phyloP scores from a whole-genome alignment of 176 grass and related monocot genomes.

The Ensete glaucum region DNA sequence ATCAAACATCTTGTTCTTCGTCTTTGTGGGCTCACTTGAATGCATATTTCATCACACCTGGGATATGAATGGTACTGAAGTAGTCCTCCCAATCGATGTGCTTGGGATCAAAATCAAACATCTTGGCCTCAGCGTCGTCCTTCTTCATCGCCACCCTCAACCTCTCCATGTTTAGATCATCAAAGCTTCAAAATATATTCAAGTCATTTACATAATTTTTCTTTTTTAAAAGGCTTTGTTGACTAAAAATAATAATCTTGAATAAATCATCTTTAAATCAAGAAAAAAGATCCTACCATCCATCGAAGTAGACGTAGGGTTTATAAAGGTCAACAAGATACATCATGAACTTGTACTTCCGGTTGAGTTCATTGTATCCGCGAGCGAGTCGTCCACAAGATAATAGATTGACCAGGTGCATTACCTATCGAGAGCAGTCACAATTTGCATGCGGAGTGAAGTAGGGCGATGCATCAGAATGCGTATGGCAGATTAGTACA shows the following conservation, averaged over 20 bases:
- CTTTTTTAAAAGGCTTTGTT: too few relatives aligned
- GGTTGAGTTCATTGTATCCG: constrained; percentile 15
- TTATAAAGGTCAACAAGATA: constrained; percentile 54
- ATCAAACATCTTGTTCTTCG: too few relatives aligned
- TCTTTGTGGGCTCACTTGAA: constrained; percentile 9
- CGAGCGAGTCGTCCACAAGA: not conserved
- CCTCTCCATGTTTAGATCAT: constrained; percentile 30
- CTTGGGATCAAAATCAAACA: constrained; percentile 29
- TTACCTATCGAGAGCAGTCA: constrained; percentile 11
- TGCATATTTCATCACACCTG: constrained; percentile 22
- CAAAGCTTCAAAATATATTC: constrained; percentile 22
- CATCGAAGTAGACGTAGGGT: constrained; percentile 52
- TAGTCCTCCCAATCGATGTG: constrained; percentile 28
- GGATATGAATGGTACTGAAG: constrained; percentile 22
- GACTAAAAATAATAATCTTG: not conserved
- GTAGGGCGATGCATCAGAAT: too few relatives aligned
- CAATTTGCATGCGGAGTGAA: too few relatives aligned
- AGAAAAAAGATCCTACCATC: constrained; percentile 19
- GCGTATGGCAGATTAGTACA: too few relatives aligned
- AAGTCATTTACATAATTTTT: not conserved
- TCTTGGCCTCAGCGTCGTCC: not conserved
- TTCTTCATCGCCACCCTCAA: constrained; percentile 19
- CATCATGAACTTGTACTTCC: constrained; percentile 46
- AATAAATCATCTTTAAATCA: constrained; percentile 7
- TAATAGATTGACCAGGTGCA: constrained; percentile 30